Conservation (phyloP, 495 filamentous ascomycete genomes). For the Parachaetomium inaequale region DNA sequence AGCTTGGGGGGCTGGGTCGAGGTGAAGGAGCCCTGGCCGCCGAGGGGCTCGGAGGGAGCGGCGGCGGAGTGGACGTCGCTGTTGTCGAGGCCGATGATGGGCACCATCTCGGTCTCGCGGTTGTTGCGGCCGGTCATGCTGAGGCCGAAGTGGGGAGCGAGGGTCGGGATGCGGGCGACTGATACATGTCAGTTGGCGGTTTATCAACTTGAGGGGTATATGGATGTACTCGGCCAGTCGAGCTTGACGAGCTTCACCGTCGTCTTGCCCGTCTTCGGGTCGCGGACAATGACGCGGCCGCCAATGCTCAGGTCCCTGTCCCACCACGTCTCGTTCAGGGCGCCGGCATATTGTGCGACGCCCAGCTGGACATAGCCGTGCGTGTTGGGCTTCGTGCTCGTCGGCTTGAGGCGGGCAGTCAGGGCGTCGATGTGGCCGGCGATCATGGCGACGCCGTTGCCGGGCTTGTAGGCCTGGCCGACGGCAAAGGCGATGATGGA, state of each 20-base stretch:
- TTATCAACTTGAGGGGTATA: neutral
- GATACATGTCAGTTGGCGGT: neutral
- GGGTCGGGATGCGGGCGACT: conserved; percentile 86
- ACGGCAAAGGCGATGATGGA: conserved; percentile 83
- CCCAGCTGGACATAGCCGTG: conserved; percentile 86
- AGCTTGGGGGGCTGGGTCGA: conserved; percentile 79
- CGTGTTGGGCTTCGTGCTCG: conserved; percentile 72
- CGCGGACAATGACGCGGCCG: conserved; percentile 79
- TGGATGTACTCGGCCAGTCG: conserved; percentile 68
- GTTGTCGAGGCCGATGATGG: conserved; percentile 86
- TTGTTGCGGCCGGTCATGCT: conserved; percentile 76
- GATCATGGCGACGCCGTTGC: conserved; percentile 75
- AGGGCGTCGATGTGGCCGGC: conserved; percentile 92
- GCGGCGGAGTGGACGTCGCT: conserved; percentile 47
- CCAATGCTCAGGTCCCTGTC: conserved; percentile 89
- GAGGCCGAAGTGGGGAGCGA: conserved; percentile 90
- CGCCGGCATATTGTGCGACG: conserved; percentile 89
- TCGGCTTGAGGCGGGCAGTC: conserved; percentile 83
- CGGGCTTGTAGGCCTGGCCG: conserved; percentile 75
- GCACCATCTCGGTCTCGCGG: conserved; percentile 88
- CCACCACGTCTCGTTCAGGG: conserved; percentile 85
- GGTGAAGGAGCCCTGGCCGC: conserved; percentile 59
- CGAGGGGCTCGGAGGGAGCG: conserved; percentile 38
- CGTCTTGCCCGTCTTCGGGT: conserved; percentile 70
- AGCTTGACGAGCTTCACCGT: conserved; percentile 80